Evolutionary conservation across 1,284 basidiomycete genomes (phyloP), one percentile per base, ranked within the genome.

Genomic region (Limonomyces culmigenus): DNA sequence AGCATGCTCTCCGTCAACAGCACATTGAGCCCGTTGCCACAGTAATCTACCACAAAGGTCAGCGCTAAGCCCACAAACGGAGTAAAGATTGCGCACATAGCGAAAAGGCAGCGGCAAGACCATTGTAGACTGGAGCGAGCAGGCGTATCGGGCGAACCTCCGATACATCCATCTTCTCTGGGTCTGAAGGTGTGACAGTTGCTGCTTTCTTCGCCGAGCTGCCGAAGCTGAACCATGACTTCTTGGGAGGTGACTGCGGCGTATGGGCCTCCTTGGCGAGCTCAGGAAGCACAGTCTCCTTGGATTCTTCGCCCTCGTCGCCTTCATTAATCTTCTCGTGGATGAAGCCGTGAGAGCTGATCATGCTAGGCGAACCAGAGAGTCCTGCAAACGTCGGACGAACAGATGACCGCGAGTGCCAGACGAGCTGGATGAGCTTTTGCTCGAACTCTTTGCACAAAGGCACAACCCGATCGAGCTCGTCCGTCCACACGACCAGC

Each of bases 341-440:
- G 19, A 76, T 59, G 43, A 68, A 65, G 35, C 67, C 58, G 20
- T 70, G 61, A 1, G 72, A 75, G 11, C 58, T 52, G 3, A 62
- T 54, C 4, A 60, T 55, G 4, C 65, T 65, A 64, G 29, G 50
- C 60, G 19, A 76, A 59, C 42, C 67, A 65, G 36, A 67, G 57
- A 19, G 69, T 61, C 1, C 71, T n/a, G n/a, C n/a, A n/a, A n/a
- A n/a, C n/a, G n/a, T n/a, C n/a, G n/a, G n/a, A 15, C 30, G 30
- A 8, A 15, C 23, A n/a, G 23, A n/a, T n/a, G 15, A 35, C n/a
- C 75, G 70, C 3, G 62, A 59, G 20, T 64, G 60, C 85, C 85
- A 87, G 30, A 87, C 71, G 38, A 86, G 73, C 45, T 77, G 73
- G 58, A 87, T 81, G 47, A 91, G 60, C 50, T 75, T 77, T 29